Percentiles rank a stretch among this genome's conserved stretches.
Conservation (phyloP, 2,329 filamentous ascomycete genomes). For the Colletotrichum shisoi region DNA sequence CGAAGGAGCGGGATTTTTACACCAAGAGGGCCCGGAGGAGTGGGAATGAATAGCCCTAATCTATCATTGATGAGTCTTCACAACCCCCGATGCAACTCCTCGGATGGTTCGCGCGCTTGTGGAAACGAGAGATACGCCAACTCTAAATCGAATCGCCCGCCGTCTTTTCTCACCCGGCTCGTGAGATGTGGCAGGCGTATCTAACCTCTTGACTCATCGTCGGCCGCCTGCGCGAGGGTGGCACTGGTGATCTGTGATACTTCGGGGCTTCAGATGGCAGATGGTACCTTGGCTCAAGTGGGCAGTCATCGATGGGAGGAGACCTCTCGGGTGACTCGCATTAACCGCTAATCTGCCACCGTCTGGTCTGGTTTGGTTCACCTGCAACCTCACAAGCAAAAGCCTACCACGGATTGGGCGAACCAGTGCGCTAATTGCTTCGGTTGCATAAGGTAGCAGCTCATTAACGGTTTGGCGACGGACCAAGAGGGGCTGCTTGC, state of each 20-base stretch:
- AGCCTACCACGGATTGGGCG: slow-evolving; percentile 4
- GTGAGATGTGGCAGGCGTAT: slow-evolving; percentile 12
- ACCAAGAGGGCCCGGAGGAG: slow-evolving; percentile 14
- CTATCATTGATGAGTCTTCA: slow-evolving; percentile 19
- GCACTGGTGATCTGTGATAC: slow-evolving; percentile 1
- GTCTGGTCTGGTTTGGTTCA: slow-evolving; percentile 1
- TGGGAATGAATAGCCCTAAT: slow-evolving; percentile 22
- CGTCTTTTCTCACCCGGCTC: slow-evolving; percentile 5
- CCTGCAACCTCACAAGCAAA: slow-evolving; percentile 27
- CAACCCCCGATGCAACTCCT: slow-evolving; percentile 14
- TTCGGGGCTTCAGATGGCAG: slow-evolving; percentile 16
- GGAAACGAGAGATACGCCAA: slow-evolving; percentile 18
- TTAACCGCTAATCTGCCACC: slow-evolving; percentile 23
- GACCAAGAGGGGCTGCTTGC: background rate
- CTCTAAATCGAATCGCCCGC: slow-evolving; percentile 26
- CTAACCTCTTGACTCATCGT: background rate
- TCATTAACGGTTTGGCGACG: background rate
- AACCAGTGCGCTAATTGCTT: slow-evolving; percentile 6
- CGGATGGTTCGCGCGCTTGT: slow-evolving; percentile 33
- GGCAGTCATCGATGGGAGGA: background rate
- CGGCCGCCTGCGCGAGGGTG: background rate
- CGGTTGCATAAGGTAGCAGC: background rate
- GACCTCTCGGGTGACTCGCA: slow-evolving; percentile 36
- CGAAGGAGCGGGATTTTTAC: slow-evolving; percentile 6
- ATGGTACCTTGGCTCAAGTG: slow-evolving; percentile 14